Base-by-base conservation (phyloP, 345 rosid genomes). In the Boechera divaricarpa region DNA sequence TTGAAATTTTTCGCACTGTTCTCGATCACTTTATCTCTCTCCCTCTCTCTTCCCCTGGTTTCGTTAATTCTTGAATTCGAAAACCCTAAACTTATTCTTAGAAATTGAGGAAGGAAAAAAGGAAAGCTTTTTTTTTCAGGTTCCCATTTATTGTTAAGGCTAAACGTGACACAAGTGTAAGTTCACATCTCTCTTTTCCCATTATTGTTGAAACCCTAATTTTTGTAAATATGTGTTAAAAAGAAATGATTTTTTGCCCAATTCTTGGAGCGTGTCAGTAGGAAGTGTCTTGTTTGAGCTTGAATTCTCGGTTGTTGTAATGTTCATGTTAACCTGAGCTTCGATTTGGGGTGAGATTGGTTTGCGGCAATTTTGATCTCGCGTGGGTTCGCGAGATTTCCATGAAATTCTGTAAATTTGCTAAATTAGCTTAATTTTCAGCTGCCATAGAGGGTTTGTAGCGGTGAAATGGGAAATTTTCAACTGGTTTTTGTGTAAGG, bases 1-100 rank as follows among this genome's bases (percentile, higher is more conserved):
- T 86, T 81, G 90, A 85, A 86, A 64, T 67, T 29, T 85, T 82
- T 11, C 82, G 80, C 85, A 81, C 80, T 69, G 82, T 63, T 82
- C 26, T 82, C 76, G 82, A 84, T 77, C 79, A 53, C 89, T 86
- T 81, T 80, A 63, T 84, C 82, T 56, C 73, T 48, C 42, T 24
- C 56, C 71, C 72, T 81, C 72, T 58, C 64, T 69, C 69, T 75
- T 75, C 59, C 72, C 59, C 60, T 75, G 73, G 29, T 68, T 74
- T 42, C 73, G 75, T 62, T 71, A 53, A 54, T 54, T 62, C 47
- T 70, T 70, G 52, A 26, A 72, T 58, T 78, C 81, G 62, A 76
- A 82, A 70, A 79, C 84, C 85, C 85, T 83, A 80, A 48, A 69
- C 73, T 33, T 77, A 15, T 73, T 59, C 54, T 38, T 47, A 42